Conservation (phyloP, 352 stramenopile genomes). For the Hyaloperonospora arabidopsidis region DNA sequence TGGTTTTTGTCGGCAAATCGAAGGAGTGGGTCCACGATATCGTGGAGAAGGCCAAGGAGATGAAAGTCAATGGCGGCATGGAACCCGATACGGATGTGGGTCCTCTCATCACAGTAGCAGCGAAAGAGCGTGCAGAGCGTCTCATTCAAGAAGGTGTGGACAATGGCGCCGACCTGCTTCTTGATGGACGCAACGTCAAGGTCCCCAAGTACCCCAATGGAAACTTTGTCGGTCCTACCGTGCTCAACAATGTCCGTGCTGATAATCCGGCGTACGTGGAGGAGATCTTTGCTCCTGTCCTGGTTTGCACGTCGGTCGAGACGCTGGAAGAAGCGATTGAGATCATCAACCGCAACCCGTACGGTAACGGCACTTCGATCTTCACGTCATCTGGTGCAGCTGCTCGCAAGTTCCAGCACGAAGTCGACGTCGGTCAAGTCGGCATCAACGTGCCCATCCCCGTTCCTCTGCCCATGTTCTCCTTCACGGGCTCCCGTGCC, state of each 20-base stretch:
- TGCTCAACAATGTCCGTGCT: slow-evolving; percentile 78
- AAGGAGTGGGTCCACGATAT: slow-evolving; percentile 91
- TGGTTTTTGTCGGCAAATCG: slow-evolving; percentile 92
- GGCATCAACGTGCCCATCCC: slow-evolving; percentile 96
- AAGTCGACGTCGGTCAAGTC: slow-evolving; percentile 94
- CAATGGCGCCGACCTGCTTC: slow-evolving; percentile 80
- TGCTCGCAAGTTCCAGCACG: slow-evolving; percentile 94
- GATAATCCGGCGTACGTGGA: slow-evolving; percentile 90
- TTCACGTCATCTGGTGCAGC: slow-evolving; percentile 91
- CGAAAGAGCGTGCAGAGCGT: slow-evolving; percentile 81
- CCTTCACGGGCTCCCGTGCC: slow-evolving; percentile 92
- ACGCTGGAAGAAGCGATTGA: slow-evolving; percentile 94
- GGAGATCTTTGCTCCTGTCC: slow-evolving; percentile 97
- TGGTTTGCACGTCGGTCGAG: slow-evolving; percentile 87
- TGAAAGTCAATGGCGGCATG: slow-evolving; percentile 88
- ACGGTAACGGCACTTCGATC: slow-evolving; percentile 96
- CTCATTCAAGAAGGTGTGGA: slow-evolving; percentile 88
- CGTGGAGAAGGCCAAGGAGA: slow-evolving; percentile 80
- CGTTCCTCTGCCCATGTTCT: slow-evolving; percentile 96
- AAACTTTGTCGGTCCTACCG: slow-evolving; percentile 93
- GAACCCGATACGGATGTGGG: slow-evolving; percentile 67
- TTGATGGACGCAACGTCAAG: slow-evolving; percentile 88
- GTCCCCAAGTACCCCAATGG: slow-evolving; percentile 90
- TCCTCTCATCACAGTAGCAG: slow-evolving; percentile 86
- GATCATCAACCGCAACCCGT: slow-evolving; percentile 93